phyloP scores from a whole-genome alignment of 768 basidiomycete species.

The Phanerochaete sordida region DNA sequence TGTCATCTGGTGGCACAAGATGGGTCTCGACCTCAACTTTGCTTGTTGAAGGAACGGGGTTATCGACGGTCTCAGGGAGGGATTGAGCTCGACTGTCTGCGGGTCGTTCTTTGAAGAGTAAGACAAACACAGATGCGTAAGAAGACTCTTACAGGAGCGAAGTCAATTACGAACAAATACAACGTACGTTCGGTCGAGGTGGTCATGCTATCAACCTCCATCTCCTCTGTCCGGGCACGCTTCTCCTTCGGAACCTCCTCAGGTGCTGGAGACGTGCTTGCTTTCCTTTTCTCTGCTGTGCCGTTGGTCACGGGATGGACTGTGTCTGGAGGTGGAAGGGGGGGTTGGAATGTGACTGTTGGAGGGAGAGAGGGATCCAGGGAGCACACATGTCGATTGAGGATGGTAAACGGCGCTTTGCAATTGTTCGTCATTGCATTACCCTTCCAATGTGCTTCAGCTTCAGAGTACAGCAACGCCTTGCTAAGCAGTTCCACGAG shows the following conservation, averaged over 20 bases:
- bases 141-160: conserved; percentile 6
- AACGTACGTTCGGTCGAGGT: conserved; percentile 28
- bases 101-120: conserved; percentile 1
- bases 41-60: neutral
- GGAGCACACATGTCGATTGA: conserved; percentile 72
- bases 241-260: conserved; percentile 54
- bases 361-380: conserved; percentile 36
- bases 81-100: neutral
- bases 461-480: conserved; percentile 76
- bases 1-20: neutral
- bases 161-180: neutral
- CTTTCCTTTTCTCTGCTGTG: conserved; percentile 20
- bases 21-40: neutral
- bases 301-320: conserved; percentile 7
- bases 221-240: conserved; percentile 43
- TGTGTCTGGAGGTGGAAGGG: conserved; percentile 3
- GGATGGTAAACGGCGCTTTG: conserved; percentile 67
- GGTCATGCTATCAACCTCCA: conserved; percentile 33
- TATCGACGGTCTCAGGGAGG: neutral
- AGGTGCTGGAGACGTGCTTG: conserved; percentile 11
- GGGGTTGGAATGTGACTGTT: conserved; percentile 14
- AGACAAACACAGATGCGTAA: conserved; percentile 4
- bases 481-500: conserved; percentile 78
- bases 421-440: conserved; percentile 61
- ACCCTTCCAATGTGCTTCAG: conserved; percentile 78